phyloP scores from a whole-genome alignment of 805 yeast genomes.

The Wickerhamomyces rabaulensis region DNA sequence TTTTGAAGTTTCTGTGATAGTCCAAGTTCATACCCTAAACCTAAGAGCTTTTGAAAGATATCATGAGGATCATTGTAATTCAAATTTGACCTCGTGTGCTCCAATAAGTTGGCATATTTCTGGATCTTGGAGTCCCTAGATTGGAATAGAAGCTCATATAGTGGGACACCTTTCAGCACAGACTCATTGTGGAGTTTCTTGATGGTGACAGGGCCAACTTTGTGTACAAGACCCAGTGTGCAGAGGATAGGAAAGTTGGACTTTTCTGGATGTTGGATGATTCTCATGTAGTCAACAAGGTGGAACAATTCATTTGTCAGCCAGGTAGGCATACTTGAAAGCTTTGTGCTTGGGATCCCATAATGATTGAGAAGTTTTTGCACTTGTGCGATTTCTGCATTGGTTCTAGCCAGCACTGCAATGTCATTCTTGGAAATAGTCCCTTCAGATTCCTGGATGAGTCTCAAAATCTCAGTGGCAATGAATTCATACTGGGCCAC shows the following conservation, averaged over 20 bases:
- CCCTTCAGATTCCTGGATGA: constrained; percentile 38
- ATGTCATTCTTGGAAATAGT: constrained; percentile 41
- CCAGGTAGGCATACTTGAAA: constrained; percentile 50
- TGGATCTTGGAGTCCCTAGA: constrained; percentile 21
- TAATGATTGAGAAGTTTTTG: constrained; percentile 32
- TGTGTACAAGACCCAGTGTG: constrained; percentile 21
- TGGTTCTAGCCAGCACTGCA: constrained; percentile 48
- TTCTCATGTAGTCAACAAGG: constrained; percentile 44
- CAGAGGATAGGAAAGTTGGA: constrained; percentile 25
- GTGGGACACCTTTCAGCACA: neutral
- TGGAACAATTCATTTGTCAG: constrained; percentile 33
- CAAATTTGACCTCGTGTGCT: constrained; percentile 9
- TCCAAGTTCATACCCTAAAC: constrained; percentile 13
- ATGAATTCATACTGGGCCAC: constrained; percentile 40
- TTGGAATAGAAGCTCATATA: constrained; percentile 10
- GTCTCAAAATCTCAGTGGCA: constrained; percentile 37
- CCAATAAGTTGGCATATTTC: constrained; percentile 23
- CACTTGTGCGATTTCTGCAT: constrained; percentile 40
- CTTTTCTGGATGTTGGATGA: constrained; percentile 26
- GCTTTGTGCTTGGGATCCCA: constrained; percentile 38
- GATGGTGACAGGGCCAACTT: constrained; percentile 19
- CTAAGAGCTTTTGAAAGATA: constrained; percentile 11
- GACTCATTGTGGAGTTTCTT: constrained; percentile 15
- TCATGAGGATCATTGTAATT: constrained; percentile 13
- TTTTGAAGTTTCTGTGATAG: constrained; percentile 8